phyloP scores from a whole-genome alignment of 805 yeast species.

The Debaryomyces prosopidis region DNA sequence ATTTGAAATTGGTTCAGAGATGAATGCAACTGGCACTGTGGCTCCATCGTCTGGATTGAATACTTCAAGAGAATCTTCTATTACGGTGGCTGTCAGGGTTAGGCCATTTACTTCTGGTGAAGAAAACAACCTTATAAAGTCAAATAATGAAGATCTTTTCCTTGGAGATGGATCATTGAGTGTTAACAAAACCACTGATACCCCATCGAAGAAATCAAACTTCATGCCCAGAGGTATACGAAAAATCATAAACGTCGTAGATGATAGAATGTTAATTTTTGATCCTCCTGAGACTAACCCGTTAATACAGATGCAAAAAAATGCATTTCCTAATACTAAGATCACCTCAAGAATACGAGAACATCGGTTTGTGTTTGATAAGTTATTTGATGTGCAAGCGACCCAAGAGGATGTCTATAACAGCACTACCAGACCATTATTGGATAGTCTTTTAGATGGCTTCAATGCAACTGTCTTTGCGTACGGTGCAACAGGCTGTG shows the following conservation, averaged over 20 bases:
- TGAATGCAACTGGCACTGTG: not conserved
- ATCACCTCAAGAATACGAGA: constrained; percentile 57
- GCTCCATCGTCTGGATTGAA: not conserved
- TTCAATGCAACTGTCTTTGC: constrained; percentile 92
- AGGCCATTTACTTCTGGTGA: constrained; percentile 77
- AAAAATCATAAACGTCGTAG: constrained; percentile 75
- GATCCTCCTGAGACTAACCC: constrained; percentile 82
- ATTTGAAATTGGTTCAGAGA: not conserved
- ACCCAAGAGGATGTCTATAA: constrained; percentile 68
- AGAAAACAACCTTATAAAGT: constrained; percentile 43
- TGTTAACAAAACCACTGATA: constrained; percentile 4
- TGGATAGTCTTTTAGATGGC: constrained; percentile 79
- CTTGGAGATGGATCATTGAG: constrained; percentile 56
- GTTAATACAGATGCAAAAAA: constrained; percentile 47
- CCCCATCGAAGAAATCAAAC: constrained; percentile 15
- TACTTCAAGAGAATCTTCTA: constrained; percentile 51
- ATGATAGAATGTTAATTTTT: constrained; percentile 80
- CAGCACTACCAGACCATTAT: constrained; percentile 66
- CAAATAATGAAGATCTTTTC: constrained; percentile 41
- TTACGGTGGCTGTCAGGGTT: constrained; percentile 76
- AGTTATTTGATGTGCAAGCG: constrained; percentile 65
- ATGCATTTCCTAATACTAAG: constrained; percentile 39
- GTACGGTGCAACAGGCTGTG: constrained; percentile 97
- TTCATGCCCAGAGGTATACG: constrained; percentile 54
- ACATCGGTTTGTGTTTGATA: constrained; percentile 80